phyloP scores from a whole-genome alignment of 2,329 filamentous ascomycete genomes.

The Escovopsis weberi region DNA sequence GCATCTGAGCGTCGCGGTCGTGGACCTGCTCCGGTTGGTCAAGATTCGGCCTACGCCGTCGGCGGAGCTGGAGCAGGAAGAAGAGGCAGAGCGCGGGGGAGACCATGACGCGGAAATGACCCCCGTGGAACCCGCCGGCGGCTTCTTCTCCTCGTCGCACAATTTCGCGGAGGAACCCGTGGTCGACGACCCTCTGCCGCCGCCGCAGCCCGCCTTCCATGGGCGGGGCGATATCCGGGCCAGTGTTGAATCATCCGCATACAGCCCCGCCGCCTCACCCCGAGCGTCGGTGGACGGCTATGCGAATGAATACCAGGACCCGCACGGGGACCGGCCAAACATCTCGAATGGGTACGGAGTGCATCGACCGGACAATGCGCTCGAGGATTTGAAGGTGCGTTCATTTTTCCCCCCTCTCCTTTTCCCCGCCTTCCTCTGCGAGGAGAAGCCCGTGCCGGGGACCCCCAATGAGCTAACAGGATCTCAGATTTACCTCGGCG shows the following conservation, averaged over 20 bases:
- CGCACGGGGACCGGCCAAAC: constrained; percentile 16
- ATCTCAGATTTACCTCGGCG: constrained; percentile 58
- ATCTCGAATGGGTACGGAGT: constrained; percentile 25
- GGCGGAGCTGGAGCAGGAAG: constrained; percentile 64
- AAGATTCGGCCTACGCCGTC: constrained; percentile 68
- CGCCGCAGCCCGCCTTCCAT: constrained; percentile 41
- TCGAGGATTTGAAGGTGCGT: constrained; percentile 35
- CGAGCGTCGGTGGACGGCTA: constrained; percentile 39
- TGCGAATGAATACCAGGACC: constrained; percentile 18
- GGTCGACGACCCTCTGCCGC: constrained; percentile 28
- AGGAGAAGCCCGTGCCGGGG: too few species aligned
- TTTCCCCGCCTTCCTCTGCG: too few species aligned
- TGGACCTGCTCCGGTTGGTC: constrained; percentile 70
- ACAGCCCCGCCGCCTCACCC: constrained; percentile 59
- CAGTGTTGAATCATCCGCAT: constrained; percentile 58
- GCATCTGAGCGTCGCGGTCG: constrained; percentile 70
- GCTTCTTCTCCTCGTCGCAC: constrained; percentile 51
- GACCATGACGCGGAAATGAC: constrained; percentile 21
- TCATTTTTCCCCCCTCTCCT: neutral
- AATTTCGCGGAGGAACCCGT: constrained; percentile 23
- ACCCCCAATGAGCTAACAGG: too few species aligned
- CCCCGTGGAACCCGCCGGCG: constrained; percentile 46
- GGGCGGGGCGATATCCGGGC: constrained; percentile 39
- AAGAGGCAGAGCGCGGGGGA: constrained; percentile 38
- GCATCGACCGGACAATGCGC: constrained; percentile 23